Base-by-base conservation (phyloP, 148 eudicot species). In the Rhododendron griersonianum region DNA sequence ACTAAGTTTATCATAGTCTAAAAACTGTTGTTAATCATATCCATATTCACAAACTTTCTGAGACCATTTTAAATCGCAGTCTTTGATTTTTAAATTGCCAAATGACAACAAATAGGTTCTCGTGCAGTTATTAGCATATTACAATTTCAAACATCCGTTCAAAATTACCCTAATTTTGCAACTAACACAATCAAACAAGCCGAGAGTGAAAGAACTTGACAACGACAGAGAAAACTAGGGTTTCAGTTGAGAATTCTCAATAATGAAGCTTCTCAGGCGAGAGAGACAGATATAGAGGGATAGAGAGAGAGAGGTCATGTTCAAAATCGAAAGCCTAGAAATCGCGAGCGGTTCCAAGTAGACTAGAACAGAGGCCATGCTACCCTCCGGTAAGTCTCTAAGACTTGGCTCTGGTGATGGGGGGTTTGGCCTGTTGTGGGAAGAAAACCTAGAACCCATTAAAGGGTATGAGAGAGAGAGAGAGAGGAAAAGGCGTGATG, bases 321-420 rank as follows among this genome's bases (percentile, higher is more conserved):
- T 95, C 79, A 95, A 87, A 84, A 33, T 86, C 1, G 96, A 94
- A 45, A 96, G 82, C 25, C 82, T 86, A 69, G 98, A 96, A 67
- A 96, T 93, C 81, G 94, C 93, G 33, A 82, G 89, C 1, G 96
- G 95, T 44, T 93, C 94, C 63, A 96, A 85, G 86, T 94, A 7
- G 47, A 45, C 85, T 86, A 96, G 67, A 71, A 96, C 91, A 73
- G 85, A 39, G 3, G 96, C 98, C 83, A 93, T 94, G 82, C 96
- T 93, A 71, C 93, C 90, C 85, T 96, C 98, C 71, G 98, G 98
- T 88, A 96, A 89, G 80, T 96, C 96, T 11, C 94, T 98, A 3
- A 96, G 88, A 44, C 90, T 91, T 13, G 96, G 83, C 71, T 81
- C 81, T 85, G 81, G 37, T 67, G 87, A 7, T 51, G 86, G 50